Percentiles rank a stretch among this genome's conserved stretches.
These are phyloP conservation scores for Glarea lozoyensis DNA, from an alignment of 495 filamentous ascomycete genomes.

Conservation along the genomic window DNA sequence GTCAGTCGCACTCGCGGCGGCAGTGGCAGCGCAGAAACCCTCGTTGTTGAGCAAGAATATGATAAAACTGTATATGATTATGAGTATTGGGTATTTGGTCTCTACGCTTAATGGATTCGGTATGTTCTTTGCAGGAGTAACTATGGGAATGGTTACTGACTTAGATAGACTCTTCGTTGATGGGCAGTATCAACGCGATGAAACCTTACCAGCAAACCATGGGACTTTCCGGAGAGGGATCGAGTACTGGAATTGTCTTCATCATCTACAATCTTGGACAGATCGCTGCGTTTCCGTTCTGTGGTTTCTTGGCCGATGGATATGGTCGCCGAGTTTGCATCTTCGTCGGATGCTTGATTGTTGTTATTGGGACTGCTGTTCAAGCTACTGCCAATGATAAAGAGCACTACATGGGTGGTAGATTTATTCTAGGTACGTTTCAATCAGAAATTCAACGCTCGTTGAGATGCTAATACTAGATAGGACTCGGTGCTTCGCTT, in stretches of 20 bases:
- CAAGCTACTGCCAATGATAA: conserved; percentile 28
- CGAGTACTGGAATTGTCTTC: conserved; percentile 15
- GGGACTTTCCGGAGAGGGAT: conserved; percentile 13
- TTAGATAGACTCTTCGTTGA: background rate
- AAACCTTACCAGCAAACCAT: conserved; percentile 6
- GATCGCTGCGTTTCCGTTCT: conserved; percentile 18
- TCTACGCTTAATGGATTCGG: background rate
- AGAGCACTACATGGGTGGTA: conserved; percentile 57
- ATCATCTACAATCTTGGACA: conserved; percentile 17
- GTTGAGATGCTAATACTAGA: no score
- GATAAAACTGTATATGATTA: background rate
- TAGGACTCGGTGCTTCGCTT: conserved; percentile 66
- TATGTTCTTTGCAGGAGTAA: no score
- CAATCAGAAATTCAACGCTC: no score
- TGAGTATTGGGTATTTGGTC: background rate
- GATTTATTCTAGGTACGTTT: conserved; percentile 67
- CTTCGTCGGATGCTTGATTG: conserved; percentile 36
- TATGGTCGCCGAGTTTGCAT: conserved; percentile 41
- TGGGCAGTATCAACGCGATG: background rate
- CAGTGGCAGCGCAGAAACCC: no score
- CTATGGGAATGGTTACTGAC: no score
- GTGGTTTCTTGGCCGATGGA: conserved; percentile 28
- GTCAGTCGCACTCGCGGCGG: no score
- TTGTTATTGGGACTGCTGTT: conserved; percentile 40
- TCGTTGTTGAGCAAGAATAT: background rate